Base-by-base conservation (phyloP, 2,329 filamentous ascomycete species). In the Fusarium sp. region DNA sequence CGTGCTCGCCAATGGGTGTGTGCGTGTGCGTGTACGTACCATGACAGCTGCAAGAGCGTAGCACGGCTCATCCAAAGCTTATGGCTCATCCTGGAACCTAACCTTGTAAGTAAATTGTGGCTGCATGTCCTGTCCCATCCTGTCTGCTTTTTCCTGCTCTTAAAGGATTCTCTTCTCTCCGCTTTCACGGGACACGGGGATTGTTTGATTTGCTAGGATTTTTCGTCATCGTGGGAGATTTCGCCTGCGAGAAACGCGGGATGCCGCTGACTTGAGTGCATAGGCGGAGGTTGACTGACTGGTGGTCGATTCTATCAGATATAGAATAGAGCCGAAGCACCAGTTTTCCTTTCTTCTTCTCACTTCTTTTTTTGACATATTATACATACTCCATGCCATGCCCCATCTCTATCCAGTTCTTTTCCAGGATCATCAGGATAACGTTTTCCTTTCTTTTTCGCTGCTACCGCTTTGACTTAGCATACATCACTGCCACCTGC, bases 141-240 rank as follows among this genome's bases (percentile, higher is more conserved):
- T 53, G 33, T n/a, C n/a, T n/a, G n/a, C n/a, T n/a, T n/a, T n/a
- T n/a, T n/a, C n/a, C n/a, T n/a, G n/a, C n/a, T n/a, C 13, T 42
- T 24, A 31, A 41, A 55, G 36, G 62, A 79, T 88, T 62, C 54
- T 53, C 30, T 44, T 35, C 54, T 88, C 54, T 57, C 54, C 54
- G 54, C 54, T 57, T 57, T 57, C 36, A 33, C 39, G 54, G 54
- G 28, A 45, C 54, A 57, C 54, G 54, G 54, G 54, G 36, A 57
- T 45, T 57, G 36, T 31, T 57, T 57, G 54, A 57, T 45, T 57
- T 57, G 54, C 54, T 22, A 57, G 39, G 38, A n/a, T 4, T 45
- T 35, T 57, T 57, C 30, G 54, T 45, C 54, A 57, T 57, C 54
- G 54, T 45, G 36, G 38, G 54, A 57, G 26, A 57, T 35, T 44